Conservation (phyloP, 495 filamentous ascomycete genomes). For the Cenococcum geophilum region DNA sequence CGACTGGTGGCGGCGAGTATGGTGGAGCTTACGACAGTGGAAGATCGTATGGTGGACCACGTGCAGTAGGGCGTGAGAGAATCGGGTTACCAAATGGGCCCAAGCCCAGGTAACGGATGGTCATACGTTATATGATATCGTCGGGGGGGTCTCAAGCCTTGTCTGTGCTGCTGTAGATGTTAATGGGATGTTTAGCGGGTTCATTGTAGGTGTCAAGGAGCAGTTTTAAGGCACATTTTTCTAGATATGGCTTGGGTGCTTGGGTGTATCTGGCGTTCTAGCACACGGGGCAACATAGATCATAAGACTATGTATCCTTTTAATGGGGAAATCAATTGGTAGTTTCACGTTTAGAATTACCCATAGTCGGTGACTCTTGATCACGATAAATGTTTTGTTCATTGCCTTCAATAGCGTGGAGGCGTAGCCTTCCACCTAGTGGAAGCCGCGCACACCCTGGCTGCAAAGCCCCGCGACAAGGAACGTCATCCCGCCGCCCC, state of each 20-base stretch:
- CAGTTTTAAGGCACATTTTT: neutral
- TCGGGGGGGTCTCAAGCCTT: neutral
- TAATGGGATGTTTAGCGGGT: neutral
- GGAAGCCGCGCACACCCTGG: neutral
- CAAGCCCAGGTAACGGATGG: constrained; percentile 24
- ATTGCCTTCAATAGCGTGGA: too few relatives aligned
- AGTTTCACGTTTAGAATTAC: too few relatives aligned
- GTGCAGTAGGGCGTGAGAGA: constrained; percentile 32
- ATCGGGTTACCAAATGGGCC: constrained; percentile 50
- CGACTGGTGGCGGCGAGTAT: constrained; percentile 18
- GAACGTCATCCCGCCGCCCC: constrained; percentile 7
- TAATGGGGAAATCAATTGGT: too few relatives aligned
- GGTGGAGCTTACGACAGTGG: constrained; percentile 7
- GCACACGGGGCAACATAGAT: too few relatives aligned
- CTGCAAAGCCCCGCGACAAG: constrained; percentile 1
- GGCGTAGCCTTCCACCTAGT: neutral
- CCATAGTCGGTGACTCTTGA: too few relatives aligned
- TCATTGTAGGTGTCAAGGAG: constrained; percentile 1
- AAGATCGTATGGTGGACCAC: constrained; percentile 19
- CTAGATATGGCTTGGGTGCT: neutral
- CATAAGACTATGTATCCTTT: too few relatives aligned
- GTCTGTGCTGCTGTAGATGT: neutral
- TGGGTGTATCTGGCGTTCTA: neutral
- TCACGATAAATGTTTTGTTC: too few relatives aligned
- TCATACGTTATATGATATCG: neutral